Conservation (phyloP, 805 yeast genomes). For the Dipodascus geniculatus region DNA sequence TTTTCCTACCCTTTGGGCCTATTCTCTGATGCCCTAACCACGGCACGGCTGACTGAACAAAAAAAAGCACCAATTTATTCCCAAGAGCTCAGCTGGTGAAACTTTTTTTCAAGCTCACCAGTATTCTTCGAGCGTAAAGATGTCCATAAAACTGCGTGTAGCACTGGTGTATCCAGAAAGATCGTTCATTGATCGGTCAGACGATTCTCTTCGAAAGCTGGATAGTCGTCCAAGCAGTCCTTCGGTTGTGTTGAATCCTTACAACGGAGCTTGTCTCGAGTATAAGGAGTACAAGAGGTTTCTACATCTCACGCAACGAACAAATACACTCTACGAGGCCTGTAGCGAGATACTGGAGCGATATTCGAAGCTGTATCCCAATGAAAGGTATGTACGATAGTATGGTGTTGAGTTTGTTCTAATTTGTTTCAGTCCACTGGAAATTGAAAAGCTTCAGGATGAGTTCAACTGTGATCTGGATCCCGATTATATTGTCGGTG, state of each 20-base stretch:
- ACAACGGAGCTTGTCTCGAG: neutral
- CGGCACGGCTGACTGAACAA: neutral
- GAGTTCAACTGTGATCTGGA: slow-evolving; percentile 60
- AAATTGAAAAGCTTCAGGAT: slow-evolving; percentile 55
- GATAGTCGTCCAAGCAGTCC: neutral
- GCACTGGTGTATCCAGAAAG: neutral
- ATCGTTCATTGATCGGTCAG: neutral
- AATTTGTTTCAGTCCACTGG: neutral
- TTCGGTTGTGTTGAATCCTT: neutral
- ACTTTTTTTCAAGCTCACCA: too few relatives aligned
- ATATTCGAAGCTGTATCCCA: neutral
- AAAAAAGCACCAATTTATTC: too few relatives aligned
- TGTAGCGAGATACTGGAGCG: slow-evolving; percentile 1
- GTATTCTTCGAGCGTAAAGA: too few relatives aligned
- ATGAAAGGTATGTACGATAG: neutral
- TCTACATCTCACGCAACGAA: neutral
- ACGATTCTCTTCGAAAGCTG: neutral
- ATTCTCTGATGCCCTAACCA: neutral
- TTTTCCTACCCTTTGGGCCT: neutral
- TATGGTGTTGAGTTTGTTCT: neutral
- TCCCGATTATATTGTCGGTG: slow-evolving; percentile 57
- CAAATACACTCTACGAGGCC: neutral
- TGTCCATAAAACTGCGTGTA: neutral
- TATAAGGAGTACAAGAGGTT: neutral
- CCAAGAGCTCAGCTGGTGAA: neutral